These are phyloP conservation scores for Salvia rosmarinus DNA, from an alignment of 257 asterid genomes.

Conservation along the genomic window DNA sequence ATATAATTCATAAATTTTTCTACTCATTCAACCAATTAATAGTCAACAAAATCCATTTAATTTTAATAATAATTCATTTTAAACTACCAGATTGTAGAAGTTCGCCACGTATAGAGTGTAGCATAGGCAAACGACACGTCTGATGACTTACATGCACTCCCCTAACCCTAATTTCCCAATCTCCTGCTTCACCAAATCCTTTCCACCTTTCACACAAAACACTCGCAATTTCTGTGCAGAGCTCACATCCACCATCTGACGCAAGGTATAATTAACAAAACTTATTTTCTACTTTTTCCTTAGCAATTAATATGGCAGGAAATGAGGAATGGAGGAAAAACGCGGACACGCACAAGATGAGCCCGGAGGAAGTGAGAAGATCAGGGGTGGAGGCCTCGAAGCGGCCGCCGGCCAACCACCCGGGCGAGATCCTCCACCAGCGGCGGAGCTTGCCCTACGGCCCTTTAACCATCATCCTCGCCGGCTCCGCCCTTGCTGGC, in stretches of 20 bases:
- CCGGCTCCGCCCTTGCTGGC: conserved; percentile 52
- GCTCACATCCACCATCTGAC: not conserved
- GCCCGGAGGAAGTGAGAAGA: conserved; percentile 61
- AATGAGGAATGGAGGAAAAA: conserved; percentile 67
- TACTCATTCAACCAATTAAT: no score
- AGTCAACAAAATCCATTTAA: no score
- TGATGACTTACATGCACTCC: conserved; percentile 29
- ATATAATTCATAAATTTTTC: no score
- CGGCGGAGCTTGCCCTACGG: conserved; percentile 58
- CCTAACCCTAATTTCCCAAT: not conserved
- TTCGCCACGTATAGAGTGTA: conserved; percentile 8
- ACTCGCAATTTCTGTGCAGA: not conserved
- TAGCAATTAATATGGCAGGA: conserved; percentile 20
- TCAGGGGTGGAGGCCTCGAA: conserved; percentile 59
- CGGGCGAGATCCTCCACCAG: conserved; percentile 75
- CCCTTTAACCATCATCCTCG: conserved; percentile 43
- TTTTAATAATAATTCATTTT: no score
- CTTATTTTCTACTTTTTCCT: not conserved
- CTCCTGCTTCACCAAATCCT: not conserved
- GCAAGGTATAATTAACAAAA: not conserved
- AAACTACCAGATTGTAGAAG: not conserved
- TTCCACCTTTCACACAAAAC: not conserved
- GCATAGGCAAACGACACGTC: conserved; percentile 30
- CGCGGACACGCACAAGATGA: conserved; percentile 87
- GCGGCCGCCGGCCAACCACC: conserved; percentile 64